Percentiles rank a stretch among this genome's conserved stretches.
Conservation (phyloP, 495 filamentous ascomycete species). For the Aspergillus bertholletiae region DNA sequence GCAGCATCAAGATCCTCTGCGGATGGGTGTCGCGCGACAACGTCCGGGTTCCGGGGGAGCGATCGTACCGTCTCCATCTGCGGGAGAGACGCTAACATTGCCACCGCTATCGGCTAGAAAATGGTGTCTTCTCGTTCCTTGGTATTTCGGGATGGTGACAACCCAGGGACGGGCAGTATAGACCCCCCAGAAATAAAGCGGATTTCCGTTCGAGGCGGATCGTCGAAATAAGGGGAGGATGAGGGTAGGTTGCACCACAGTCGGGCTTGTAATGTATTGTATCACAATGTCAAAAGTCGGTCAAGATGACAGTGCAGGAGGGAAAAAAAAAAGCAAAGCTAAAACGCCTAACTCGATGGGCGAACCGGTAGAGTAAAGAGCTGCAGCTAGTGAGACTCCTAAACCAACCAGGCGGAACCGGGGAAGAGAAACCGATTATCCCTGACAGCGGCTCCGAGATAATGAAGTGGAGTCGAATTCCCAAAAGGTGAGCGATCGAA, state of each 20-base stretch:
- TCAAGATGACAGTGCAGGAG: conserved; percentile 31
- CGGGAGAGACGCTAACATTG: conserved; percentile 39
- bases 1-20: conserved; percentile 46
- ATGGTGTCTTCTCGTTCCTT: not conserved
- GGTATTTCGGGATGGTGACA: not conserved
- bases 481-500: not conserved
- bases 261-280: conserved; percentile 35
- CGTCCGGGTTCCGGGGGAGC: conserved; percentile 29
- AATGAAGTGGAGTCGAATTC: not conserved
- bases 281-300: conserved; percentile 44
- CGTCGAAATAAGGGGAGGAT: conserved; percentile 23
- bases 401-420: conserved; percentile 16
- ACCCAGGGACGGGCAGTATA: conserved; percentile 1
- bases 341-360: conserved; percentile 16
- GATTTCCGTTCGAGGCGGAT: conserved; percentile 5
- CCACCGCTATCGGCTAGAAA: conserved; percentile 14
- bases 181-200: conserved; percentile 1
- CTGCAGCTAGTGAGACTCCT: conserved; percentile 21
- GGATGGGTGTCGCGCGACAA: conserved; percentile 38
- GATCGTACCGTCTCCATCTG: conserved; percentile 43
- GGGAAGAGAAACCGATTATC: conserved; percentile 14
- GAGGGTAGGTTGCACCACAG: conserved; percentile 35
- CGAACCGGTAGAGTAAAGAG: conserved; percentile 10
- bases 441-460: conserved; percentile 7
- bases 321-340: conserved; percentile 21